These are phyloP conservation scores for Daedaleopsis sinensis DNA, from an alignment of 768 basidiomycete genomes.

Conservation along the genomic window DNA sequence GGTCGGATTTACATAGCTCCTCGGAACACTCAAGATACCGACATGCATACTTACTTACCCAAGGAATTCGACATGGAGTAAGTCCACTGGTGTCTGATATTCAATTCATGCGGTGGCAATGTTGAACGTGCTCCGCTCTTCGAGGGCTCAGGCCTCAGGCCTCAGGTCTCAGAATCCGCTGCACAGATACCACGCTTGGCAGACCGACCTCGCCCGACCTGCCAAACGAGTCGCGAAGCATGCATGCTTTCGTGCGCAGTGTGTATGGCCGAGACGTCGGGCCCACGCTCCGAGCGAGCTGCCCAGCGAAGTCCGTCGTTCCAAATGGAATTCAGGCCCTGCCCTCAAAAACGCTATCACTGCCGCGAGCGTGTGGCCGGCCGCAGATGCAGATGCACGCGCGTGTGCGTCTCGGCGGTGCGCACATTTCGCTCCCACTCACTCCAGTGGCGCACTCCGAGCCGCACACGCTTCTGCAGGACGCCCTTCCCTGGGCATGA, in stretches of 20 bases:
- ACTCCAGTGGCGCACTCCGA: neutral
- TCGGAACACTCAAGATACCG: neutral
- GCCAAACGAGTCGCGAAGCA: neutral
- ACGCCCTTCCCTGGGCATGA: no score
- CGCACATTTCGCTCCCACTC: neutral
- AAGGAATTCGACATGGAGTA: neutral
- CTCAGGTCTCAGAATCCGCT: no score
- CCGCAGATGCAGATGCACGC: neutral
- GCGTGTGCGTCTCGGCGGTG: neutral
- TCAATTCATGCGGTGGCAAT: neutral
- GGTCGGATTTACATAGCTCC: neutral
- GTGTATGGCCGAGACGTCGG: neutral
- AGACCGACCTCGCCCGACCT: neutral
- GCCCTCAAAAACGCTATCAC: constrained; percentile 3
- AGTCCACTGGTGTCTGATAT: neutral
- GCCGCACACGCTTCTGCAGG: no score
- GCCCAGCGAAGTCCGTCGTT: neutral
- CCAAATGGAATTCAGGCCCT: neutral
- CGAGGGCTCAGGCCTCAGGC: no score
- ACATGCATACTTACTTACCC: neutral
- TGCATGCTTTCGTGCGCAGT: neutral
- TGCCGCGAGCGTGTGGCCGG: neutral
- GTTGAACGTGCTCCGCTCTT: neutral
- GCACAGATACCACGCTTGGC: neutral
- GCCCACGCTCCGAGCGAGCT: neutral